Evolutionary conservation across 345 rosid genomes (phyloP).

Genomic region (Populus davidiana): DNA sequence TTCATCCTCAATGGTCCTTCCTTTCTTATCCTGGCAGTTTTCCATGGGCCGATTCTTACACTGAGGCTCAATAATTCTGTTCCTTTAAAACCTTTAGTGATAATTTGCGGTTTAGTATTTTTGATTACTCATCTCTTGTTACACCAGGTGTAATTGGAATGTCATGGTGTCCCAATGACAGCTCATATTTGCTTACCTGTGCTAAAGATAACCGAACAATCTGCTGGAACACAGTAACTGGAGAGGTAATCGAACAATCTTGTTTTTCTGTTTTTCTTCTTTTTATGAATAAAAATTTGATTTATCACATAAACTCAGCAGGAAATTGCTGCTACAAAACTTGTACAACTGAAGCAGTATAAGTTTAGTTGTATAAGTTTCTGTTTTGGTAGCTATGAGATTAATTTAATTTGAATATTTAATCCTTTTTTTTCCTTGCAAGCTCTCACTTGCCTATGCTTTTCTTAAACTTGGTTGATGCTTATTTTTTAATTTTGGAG

Average conservation of each 20-base stretch:
- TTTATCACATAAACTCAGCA: background rate
- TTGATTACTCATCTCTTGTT: background rate
- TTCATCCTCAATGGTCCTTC: background rate
- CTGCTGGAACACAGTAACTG: slow-evolving; percentile 93
- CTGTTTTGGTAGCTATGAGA: background rate
- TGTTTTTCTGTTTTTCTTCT: background rate
- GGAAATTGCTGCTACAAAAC: background rate
- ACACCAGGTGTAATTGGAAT: slow-evolving; percentile 92
- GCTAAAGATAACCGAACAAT: slow-evolving; percentile 96
- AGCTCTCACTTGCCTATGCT: background rate
- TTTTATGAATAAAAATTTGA: background rate
- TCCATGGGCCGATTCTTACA: background rate
- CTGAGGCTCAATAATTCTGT: background rate
- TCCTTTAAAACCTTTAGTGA: background rate
- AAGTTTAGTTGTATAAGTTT: slow-evolving; percentile 3
- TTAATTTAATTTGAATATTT: background rate
- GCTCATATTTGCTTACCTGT: slow-evolving; percentile 93
- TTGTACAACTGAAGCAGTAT: background rate
- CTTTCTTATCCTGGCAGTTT: background rate
- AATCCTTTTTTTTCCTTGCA: background rate
- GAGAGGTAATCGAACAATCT: slow-evolving; percentile 52
- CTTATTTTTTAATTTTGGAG: background rate
- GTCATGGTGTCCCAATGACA: slow-evolving; percentile 97
- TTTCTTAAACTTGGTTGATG: background rate
- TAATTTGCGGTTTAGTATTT: background rate